These are phyloP conservation scores for Xylariomycetidae sp. DNA, from an alignment of 2,329 filamentous ascomycete species.

Conservation along the genomic window DNA sequence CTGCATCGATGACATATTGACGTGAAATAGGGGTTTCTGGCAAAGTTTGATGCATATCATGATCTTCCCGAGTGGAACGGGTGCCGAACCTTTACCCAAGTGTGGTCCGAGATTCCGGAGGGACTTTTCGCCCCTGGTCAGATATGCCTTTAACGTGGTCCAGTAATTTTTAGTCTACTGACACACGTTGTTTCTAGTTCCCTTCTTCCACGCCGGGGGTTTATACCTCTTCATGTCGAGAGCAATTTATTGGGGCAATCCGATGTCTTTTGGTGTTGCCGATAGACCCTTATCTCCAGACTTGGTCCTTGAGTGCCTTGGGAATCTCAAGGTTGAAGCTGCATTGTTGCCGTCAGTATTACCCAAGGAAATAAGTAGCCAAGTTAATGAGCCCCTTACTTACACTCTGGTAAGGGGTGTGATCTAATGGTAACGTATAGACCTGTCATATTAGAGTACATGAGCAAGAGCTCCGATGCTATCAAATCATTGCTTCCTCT, in stretches of 20 bases:
- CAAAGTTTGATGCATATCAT: conserved; percentile 26
- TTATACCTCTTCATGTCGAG: conserved; percentile 9
- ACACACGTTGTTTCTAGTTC: conserved; percentile 3
- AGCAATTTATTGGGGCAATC: conserved; percentile 26
- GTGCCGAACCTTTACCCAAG: conserved; percentile 1
- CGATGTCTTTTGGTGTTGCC: conserved; percentile 24
- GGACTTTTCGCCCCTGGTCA: conserved; percentile 2
- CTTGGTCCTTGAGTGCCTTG: conserved; percentile 26
- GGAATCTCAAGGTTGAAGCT: conserved; percentile 21
- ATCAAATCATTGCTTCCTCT: conserved; percentile 3
- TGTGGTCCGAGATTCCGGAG: conserved; percentile 3
- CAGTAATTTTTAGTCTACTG: not conserved
- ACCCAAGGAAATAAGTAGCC: conserved; percentile 4
- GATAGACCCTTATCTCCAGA: conserved; percentile 32
- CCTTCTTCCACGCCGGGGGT: conserved; percentile 9
- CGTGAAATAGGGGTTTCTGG: conserved; percentile 25
- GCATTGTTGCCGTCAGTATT: conserved; percentile 27
- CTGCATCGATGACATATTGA: no score
- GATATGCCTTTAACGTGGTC: not conserved
- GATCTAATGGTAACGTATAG: not conserved
- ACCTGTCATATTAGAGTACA: conserved; percentile 7
- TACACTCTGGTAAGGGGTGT: no score
- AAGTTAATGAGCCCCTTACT: no score
- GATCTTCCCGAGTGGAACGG: conserved; percentile 16
- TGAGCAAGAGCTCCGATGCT: conserved; percentile 1